Conservation (phyloP, 371 early-diverging fungal genomes). For the Mortierella sp. region DNA sequence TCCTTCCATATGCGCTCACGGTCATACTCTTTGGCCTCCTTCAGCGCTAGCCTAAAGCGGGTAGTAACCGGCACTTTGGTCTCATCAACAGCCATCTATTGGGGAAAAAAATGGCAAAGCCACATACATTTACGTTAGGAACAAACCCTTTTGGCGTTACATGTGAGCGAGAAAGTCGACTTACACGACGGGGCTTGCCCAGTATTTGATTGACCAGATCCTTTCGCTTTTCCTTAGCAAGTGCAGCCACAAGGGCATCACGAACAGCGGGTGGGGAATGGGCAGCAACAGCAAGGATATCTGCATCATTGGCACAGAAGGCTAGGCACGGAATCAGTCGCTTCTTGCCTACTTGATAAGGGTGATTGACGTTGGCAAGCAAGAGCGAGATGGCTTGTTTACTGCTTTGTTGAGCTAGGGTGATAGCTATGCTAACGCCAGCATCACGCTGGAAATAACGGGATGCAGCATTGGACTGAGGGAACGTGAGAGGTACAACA, state of each 20-base stretch:
- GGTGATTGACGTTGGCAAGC: constrained; percentile 34
- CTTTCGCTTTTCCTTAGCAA: constrained; percentile 32
- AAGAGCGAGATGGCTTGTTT: constrained; percentile 24
- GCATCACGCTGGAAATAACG: constrained; percentile 35
- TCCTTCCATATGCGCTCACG: constrained; percentile 41
- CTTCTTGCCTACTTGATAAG: constrained; percentile 40
- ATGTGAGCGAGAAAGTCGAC: not conserved
- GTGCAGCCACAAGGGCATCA: constrained; percentile 33
- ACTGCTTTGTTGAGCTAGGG: constrained; percentile 20
- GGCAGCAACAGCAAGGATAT: constrained; percentile 23
- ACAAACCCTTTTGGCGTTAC: not conserved
- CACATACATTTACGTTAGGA: not conserved
- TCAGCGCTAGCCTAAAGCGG: constrained; percentile 29
- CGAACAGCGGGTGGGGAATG: constrained; percentile 33
- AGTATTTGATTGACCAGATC: constrained; percentile 22
- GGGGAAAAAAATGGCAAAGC: not conserved
- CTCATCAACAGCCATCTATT: constrained; percentile 2
- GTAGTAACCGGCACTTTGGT: constrained; percentile 14
- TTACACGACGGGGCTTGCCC: constrained; percentile 38
- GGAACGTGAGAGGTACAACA: constrained; percentile 14
- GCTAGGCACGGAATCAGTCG: constrained; percentile 28
- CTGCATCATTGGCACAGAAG: constrained; percentile 32
- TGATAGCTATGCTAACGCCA: constrained; percentile 31
- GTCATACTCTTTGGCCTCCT: constrained; percentile 36
- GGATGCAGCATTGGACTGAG: constrained; percentile 42